A percentile compares a stretch with the other conserved stretches of the same genome.
These are phyloP conservation scores for Thelonectria discophora DNA, from an alignment of 2,329 filamentous ascomycete species.

Conservation along the genomic window DNA sequence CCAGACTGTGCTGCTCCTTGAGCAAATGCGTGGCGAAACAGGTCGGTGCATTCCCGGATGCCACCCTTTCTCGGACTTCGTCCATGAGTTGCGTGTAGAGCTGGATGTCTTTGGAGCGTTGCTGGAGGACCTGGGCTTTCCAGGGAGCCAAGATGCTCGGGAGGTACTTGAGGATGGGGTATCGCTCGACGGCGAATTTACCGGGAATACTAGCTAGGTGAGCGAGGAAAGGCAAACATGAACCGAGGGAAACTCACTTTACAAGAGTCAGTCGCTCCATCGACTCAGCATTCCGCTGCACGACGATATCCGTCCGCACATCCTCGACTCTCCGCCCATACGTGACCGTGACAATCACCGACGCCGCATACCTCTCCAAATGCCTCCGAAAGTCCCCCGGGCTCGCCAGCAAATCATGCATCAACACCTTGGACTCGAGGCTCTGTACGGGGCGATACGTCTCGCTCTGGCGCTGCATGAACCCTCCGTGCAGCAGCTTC, in stretches of 20 bases:
- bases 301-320: constrained; percentile 49
- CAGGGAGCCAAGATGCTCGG: constrained; percentile 51
- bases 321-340: constrained; percentile 48
- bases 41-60: constrained; percentile 43
- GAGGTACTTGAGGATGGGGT: constrained; percentile 51
- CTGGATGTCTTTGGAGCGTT: constrained; percentile 49
- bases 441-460: constrained; percentile 53
- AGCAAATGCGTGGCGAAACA: constrained; percentile 57
- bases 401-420: constrained; percentile 47
- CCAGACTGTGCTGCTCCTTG: constrained; percentile 50
- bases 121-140: constrained; percentile 50
- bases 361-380: constrained; percentile 46
- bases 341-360: constrained; percentile 54
- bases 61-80: constrained; percentile 49
- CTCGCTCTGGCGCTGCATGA: constrained; percentile 55
- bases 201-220: constrained; percentile 32
- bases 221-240: not conserved
- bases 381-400: constrained; percentile 42
- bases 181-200: constrained; percentile 52
- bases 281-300: constrained; percentile 50
- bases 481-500: constrained; percentile 54
- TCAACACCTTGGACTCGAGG: constrained; percentile 52
- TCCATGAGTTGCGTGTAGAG: constrained; percentile 53
- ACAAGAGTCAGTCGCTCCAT: constrained; percentile 55
- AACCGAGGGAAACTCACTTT: constrained; percentile 46